A percentile compares a stretch with the other conserved stretches of the same genome.
Conservation (phyloP, 2,329 filamentous ascomycete species). For the Colletotrichum cereale region DNA sequence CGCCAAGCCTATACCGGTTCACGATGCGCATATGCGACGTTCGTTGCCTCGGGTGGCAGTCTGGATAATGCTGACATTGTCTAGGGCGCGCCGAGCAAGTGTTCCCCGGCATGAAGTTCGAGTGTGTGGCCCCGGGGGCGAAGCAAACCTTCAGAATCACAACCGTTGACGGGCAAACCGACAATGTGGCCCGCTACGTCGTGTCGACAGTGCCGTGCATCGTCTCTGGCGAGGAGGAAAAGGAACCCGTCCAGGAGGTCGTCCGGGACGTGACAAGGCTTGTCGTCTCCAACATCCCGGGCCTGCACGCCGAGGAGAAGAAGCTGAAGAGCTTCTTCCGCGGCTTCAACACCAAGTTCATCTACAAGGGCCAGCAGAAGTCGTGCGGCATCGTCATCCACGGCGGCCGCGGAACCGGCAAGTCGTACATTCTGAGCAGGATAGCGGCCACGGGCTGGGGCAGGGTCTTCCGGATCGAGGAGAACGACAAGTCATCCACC, state of each 20-base stretch:
- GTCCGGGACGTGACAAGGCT: constrained; percentile 48
- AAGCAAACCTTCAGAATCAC: constrained; percentile 71
- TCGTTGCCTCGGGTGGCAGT: background rate
- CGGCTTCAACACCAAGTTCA: constrained; percentile 61
- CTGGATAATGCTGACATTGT: background rate
- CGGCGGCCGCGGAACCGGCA: constrained; percentile 87
- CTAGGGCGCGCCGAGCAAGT: constrained; percentile 75
- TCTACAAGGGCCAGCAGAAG: constrained; percentile 48
- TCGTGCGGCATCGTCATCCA: constrained; percentile 78
- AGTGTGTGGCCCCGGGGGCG: constrained; percentile 67
- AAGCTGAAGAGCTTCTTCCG: constrained; percentile 76
- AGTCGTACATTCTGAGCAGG: constrained; percentile 78
- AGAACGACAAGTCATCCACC: constrained; percentile 66
- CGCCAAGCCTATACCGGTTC: background rate
- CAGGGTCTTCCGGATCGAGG: constrained; percentile 72
- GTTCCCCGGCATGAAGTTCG: constrained; percentile 77
- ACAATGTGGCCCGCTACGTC: constrained; percentile 60
- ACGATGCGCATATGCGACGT: background rate
- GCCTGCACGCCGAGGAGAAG: constrained; percentile 73
- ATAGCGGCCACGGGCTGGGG: constrained; percentile 79
- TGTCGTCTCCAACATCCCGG: constrained; percentile 71
- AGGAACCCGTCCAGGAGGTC: constrained; percentile 26
- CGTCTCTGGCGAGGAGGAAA: constrained; percentile 13
- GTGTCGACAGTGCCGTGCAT: constrained; percentile 46
- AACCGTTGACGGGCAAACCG: constrained; percentile 66